These are phyloP conservation scores for Leucaena leucocephala DNA, from an alignment of 306 rosid genomes.

Conservation along the genomic window DNA sequence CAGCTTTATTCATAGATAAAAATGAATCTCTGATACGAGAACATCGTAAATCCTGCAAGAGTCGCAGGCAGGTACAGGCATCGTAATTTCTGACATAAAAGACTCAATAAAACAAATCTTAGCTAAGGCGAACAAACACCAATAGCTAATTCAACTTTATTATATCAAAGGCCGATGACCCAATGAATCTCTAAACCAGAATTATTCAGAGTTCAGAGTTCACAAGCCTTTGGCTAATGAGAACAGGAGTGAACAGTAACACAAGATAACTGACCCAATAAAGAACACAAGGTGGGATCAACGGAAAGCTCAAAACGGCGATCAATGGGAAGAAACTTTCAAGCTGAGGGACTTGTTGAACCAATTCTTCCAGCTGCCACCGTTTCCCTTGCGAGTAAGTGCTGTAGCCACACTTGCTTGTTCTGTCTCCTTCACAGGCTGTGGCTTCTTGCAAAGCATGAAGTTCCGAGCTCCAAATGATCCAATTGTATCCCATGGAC, in stretches of 20 bases:
- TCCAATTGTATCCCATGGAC: slow-evolving; percentile 79
- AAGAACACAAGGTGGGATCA: neutral
- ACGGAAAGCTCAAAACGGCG: neutral
- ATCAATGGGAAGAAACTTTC: slow-evolving; percentile 72
- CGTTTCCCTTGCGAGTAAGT: slow-evolving; percentile 41
- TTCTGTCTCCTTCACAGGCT: slow-evolving; percentile 39
- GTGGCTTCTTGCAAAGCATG: slow-evolving; percentile 86
- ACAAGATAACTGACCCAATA: neutral
- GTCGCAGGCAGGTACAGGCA: neutral
- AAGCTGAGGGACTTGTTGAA: slow-evolving; percentile 76
- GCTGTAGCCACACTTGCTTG: slow-evolving; percentile 23
- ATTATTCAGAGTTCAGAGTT: neutral
- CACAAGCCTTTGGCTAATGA: neutral
- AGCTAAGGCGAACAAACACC: neutral
- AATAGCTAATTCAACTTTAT: neutral
- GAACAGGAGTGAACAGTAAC: neutral
- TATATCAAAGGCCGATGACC: slow-evolving; percentile 1
- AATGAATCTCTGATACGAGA: neutral
- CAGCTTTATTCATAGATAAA: neutral
- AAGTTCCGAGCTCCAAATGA: slow-evolving; percentile 80
- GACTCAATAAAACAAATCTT: neutral
- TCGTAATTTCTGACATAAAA: neutral
- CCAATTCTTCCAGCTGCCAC: slow-evolving; percentile 87
- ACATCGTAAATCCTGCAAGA: neutral
- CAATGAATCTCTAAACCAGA: slow-evolving; percentile 10